phyloP scores from a whole-genome alignment of 164 flowering plant genomes.

The Platanus orientalis region DNA sequence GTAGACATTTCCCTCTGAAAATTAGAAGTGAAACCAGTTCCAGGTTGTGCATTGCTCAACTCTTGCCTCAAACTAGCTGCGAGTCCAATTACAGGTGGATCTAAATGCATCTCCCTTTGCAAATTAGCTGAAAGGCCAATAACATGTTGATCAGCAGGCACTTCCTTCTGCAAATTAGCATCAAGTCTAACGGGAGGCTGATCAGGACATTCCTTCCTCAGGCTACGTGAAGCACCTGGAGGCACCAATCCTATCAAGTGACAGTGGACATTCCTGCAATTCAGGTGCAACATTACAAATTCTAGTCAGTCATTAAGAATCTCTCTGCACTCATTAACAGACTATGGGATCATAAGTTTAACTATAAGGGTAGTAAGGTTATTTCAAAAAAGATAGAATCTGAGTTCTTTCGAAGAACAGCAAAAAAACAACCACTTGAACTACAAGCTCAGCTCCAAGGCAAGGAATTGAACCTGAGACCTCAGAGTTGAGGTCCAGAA shows the following conservation, averaged over 20 bases:
- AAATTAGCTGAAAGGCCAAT: not conserved
- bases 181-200: conserved; percentile 8
- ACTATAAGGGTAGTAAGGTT: too few relatives aligned
- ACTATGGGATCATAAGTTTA: not conserved
- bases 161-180: conserved; percentile 9
- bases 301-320: not conserved
- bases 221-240: conserved; percentile 12
- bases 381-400: not conserved
- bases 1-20: conserved; percentile 7
- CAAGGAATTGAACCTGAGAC: too few relatives aligned
- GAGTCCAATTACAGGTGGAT: not conserved
- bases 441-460: too few relatives aligned
- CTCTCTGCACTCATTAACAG: not conserved
- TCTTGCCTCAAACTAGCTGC: conserved; percentile 6
- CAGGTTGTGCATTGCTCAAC: conserved; percentile 1
- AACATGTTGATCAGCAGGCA: conserved; percentile 2
- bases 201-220: conserved; percentile 11
- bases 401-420: not conserved
- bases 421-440: not conserved
- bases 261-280: conserved; percentile 53
- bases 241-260: conserved; percentile 46
- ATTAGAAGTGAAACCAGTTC: conserved; percentile 15
- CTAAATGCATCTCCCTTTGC: not conserved
- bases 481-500: too few relatives aligned
- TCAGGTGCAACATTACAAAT: conserved; percentile 2